Conservation (phyloP, 768 basidiomycete species). For the Psilocybe tampanensis region DNA sequence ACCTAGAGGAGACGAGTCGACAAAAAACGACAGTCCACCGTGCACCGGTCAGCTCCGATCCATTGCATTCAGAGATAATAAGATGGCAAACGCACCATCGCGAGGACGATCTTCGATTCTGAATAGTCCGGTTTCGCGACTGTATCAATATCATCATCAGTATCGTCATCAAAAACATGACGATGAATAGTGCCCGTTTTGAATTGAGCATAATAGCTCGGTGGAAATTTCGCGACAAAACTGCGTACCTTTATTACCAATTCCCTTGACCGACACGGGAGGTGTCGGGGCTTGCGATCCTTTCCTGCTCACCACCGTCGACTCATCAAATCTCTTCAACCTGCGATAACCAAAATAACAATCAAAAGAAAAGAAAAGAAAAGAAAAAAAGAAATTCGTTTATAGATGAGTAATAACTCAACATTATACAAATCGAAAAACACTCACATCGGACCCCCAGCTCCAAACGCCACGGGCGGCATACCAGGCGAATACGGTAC, state of each 20-base stretch:
- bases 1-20: conserved; percentile 51
- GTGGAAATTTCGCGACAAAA: conserved; percentile 4
- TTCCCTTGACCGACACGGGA: conserved; percentile 83
- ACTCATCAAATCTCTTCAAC: conserved; percentile 81
- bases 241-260: conserved; percentile 78
- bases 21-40: background rate
- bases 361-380: no score
- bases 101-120: conserved; percentile 97
- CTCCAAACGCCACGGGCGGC: conserved; percentile 67
- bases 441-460: conserved; percentile 74
- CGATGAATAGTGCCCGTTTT: no score
- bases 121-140: conserved; percentile 98
- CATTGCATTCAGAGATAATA: background rate
- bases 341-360: conserved; percentile 33
- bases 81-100: conserved; percentile 64
- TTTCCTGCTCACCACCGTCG: conserved; percentile 66
- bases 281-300: conserved; percentile 78
- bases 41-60: background rate
- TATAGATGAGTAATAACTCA: background rate
- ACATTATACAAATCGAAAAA: background rate
- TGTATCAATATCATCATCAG: conserved; percentile 28
- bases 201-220: background rate
- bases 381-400: no score
- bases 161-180: background rate
- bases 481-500: conserved; percentile 41